Evolutionary conservation across 495 filamentous ascomycete species (phyloP), one percentile per base, ranked within the genome.

Genomic region (Jackrogersella minutella): DNA sequence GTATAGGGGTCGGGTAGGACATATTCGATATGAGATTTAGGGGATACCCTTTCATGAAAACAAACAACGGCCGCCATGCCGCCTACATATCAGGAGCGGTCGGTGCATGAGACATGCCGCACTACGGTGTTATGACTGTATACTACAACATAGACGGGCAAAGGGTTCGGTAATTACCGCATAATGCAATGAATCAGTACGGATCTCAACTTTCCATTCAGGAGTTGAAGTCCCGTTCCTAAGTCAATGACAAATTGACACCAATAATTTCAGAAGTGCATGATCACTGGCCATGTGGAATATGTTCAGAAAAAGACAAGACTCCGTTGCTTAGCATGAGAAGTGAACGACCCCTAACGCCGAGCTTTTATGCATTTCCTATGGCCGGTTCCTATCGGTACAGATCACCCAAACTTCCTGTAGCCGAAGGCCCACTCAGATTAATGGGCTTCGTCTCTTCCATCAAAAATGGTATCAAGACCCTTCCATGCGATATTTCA

Each of bases 331-430:
- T 19, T 58, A 49, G 41, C 53, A 50, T 31, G 22, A 16, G 17
- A 50, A 57, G 58, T 41, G 54, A 60, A 69, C 37, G 28, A 51
- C 44, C 61, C 59, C 21, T 31, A 69, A 69, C 66, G 61, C 66
- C 61, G 16, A 41, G 61, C 61, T 64, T 49, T 61, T 8, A 69
- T 69, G 57, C 61, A 40, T 31, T 61, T 58, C 61, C 61, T 65
- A 58, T 14, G n/a, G 37, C 60, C 33, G 46, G 36, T 57, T 62
- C 22, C 39, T 65, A 55, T 26, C 36, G 22, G 51, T 69, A 61
- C 61, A 64, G 6, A 19, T 3, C 51, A 54, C 28, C 60, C 36
- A 61, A 54, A 43, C 26, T 44, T 43, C 50, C 31, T 65, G 39
- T 22, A 26, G 41, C 56, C 52, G 50, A 53, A 39, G 37, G 21